These are phyloP conservation scores for Teratosphaeria pseudoeucalypti DNA, from an alignment of 2,329 filamentous ascomycete species.

Conservation along the genomic window DNA sequence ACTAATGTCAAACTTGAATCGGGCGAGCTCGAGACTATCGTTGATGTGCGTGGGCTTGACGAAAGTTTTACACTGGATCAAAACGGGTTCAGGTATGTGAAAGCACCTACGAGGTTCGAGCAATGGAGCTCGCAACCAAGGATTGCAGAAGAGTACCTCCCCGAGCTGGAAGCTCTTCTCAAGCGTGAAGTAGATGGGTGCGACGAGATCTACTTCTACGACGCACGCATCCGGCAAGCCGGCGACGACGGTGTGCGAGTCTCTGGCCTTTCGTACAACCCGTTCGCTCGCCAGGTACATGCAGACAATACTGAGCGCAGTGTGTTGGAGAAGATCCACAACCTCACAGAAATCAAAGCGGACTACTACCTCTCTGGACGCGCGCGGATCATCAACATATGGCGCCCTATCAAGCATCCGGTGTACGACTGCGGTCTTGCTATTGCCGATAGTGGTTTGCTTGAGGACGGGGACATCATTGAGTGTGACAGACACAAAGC, in stretches of 20 bases:
- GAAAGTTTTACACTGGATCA: slow-evolving; percentile 12
- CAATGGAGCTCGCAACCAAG: slow-evolving; percentile 11
- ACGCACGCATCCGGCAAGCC: slow-evolving; percentile 14
- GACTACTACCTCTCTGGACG: slow-evolving; percentile 14
- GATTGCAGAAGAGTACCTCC: slow-evolving; percentile 9
- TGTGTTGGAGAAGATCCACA: slow-evolving; percentile 15
- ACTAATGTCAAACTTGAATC: slow-evolving; percentile 14
- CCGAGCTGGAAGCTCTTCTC: slow-evolving; percentile 13
- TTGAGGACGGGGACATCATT: slow-evolving; percentile 15
- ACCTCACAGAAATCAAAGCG: slow-evolving; percentile 18
- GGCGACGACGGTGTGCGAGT: slow-evolving; percentile 14
- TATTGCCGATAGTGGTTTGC: slow-evolving; percentile 16
- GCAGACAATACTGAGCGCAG: slow-evolving; percentile 20
- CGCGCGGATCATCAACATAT: slow-evolving; percentile 14
- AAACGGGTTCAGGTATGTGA: slow-evolving; percentile 16
- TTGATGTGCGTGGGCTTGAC: slow-evolving; percentile 10
- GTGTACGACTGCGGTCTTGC: slow-evolving; percentile 19
- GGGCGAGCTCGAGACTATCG: slow-evolving; percentile 11
- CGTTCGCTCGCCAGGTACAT: slow-evolving; percentile 21
- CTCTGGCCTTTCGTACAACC: slow-evolving; percentile 17
- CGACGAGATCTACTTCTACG: slow-evolving; percentile 19
- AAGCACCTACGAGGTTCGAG: slow-evolving; percentile 9
- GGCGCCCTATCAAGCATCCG: slow-evolving; percentile 14
- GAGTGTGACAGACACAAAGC: slow-evolving; percentile 10
- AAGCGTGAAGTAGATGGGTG: slow-evolving; percentile 13